phyloP scores from a whole-genome alignment of 768 basidiomycete genomes.

The Mrakia frigida region DNA sequence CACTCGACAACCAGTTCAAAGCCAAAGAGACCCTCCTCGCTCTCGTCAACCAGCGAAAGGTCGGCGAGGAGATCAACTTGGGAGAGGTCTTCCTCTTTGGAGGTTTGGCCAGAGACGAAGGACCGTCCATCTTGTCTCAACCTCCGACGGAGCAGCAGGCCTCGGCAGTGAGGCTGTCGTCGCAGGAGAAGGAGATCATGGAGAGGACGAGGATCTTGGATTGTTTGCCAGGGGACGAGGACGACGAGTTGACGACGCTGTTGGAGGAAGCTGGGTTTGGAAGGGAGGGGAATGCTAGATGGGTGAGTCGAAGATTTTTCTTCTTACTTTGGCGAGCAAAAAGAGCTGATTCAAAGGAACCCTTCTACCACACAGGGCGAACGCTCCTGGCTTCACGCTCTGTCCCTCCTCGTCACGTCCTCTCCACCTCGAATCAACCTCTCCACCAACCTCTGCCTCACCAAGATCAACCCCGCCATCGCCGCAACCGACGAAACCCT shows the following conservation, averaged over 20 bases:
- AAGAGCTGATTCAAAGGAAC: too few relatives aligned
- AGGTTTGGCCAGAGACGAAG: neutral
- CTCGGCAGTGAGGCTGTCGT: neutral
- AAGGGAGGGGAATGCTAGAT: neutral
- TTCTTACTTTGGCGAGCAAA: too few relatives aligned
- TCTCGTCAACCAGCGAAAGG: neutral
- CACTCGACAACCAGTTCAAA: neutral
- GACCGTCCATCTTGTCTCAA: neutral
- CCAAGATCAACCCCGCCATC: neutral
- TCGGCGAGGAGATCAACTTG: slow-evolving; percentile 3
- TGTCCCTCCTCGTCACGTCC: neutral
- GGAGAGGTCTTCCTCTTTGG: neutral
- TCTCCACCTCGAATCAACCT: neutral
- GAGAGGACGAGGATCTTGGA: neutral
- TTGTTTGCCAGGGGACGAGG: neutral
- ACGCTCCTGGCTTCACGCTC: neutral
- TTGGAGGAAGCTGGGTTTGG: neutral
- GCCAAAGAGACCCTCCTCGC: neutral
- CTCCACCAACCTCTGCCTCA: slow-evolving; percentile 13
- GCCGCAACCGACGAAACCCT: neutral
- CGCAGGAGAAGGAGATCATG: neutral
- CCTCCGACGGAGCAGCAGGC: neutral
- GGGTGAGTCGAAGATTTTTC: neutral
- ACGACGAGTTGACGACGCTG: neutral
- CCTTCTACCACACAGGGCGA: neutral